A percentile compares a stretch with the other conserved stretches of the same genome.
Evolutionary conservation across 164 flowering plant species (phyloP).

Genomic region (Hamamelis virginiana): DNA sequence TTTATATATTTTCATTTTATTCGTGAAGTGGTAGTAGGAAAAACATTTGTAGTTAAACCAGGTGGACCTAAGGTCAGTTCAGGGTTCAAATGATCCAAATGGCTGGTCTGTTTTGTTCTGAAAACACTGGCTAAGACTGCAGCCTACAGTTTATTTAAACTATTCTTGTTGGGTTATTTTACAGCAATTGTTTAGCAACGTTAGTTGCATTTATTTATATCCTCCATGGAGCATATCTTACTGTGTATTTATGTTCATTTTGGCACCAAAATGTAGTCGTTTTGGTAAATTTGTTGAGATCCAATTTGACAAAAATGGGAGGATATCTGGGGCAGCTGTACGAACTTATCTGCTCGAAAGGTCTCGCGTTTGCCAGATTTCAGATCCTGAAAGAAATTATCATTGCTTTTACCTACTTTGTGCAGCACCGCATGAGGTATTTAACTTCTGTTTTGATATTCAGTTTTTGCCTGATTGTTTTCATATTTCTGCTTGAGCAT

Average conservation of each 20-base stretch:
- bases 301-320: constrained; percentile 79
- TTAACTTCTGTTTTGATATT: constrained; percentile 4
- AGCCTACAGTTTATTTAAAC: neutral
- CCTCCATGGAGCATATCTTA: constrained; percentile 11
- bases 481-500: neutral
- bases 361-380: constrained; percentile 84
- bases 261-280: constrained; percentile 49
- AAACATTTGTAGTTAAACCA: too few relatives aligned
- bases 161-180: neutral
- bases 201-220: neutral
- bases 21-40: too few relatives aligned
- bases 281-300: constrained; percentile 88
- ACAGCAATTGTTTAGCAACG: too few relatives aligned
- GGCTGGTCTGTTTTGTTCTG: too few relatives aligned
- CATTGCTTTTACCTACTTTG: constrained; percentile 87
- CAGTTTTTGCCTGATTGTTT: neutral
- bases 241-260: constrained; percentile 3
- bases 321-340: constrained; percentile 83
- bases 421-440: constrained; percentile 84
- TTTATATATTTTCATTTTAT: too few relatives aligned
- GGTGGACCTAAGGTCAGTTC: too few relatives aligned
- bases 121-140: too few relatives aligned
- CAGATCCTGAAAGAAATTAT: constrained; percentile 82
- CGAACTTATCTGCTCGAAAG: constrained; percentile 79
- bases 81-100: too few relatives aligned